These are phyloP conservation scores for Pyrus pyrifolia DNA, from an alignment of 306 rosid species.

Conservation along the genomic window DNA sequence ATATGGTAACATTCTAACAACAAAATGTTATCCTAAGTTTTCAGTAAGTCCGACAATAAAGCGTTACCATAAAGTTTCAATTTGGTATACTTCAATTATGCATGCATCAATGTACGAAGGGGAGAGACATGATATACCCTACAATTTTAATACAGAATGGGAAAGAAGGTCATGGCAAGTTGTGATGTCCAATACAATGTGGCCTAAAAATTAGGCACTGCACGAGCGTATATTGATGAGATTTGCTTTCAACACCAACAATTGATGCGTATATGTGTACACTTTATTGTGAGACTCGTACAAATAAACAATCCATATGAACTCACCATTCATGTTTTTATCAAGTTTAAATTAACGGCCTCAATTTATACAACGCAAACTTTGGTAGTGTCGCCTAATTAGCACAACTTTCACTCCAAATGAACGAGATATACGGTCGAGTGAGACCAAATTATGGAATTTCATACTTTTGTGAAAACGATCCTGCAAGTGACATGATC, in stretches of 20 bases:
- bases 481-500: too few relatives aligned
- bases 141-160: neutral
- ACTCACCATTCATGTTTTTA: neutral
- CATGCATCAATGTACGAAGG: neutral
- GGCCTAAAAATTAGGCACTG: slow-evolving; percentile 3
- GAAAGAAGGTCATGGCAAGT: neutral
- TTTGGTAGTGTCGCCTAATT: too few relatives aligned
- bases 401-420: too few relatives aligned
- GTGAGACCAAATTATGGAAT: too few relatives aligned
- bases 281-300: neutral
- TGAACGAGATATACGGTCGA: too few relatives aligned
- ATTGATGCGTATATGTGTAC: neutral
- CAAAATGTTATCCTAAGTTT: too few relatives aligned
- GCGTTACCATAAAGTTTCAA: neutral
- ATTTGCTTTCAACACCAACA: neutral
- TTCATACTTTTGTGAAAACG: too few relatives aligned
- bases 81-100: too few relatives aligned
- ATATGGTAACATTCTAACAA: neutral
- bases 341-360: neutral
- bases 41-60: neutral
- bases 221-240: neutral
- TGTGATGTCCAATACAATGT: neutral
- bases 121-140: neutral
- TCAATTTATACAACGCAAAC: too few relatives aligned
- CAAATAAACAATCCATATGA: neutral